Base-by-base conservation (phyloP, 306 rosid species). In the Trifolium dubium region DNA sequence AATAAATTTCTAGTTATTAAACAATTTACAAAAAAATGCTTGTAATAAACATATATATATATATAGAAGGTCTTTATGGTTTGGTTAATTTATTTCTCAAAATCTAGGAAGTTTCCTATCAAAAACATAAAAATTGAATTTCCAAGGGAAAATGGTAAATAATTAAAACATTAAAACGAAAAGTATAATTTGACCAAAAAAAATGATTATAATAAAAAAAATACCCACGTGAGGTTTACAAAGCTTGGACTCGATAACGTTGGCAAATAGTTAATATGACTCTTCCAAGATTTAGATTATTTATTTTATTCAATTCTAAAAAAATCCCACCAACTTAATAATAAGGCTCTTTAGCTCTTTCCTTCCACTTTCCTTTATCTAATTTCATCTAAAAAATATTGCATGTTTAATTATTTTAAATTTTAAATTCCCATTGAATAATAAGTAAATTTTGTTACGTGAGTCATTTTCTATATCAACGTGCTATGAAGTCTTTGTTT, bases 241-340 rank as follows among this genome's bases (percentile, higher is more conserved):
- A n/a, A n/a, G n/a, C n/a, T 85, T 77, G 67, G 84, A 79, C 83
- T 61, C 61, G 14, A 47, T 59, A 32, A 44, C 59, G 40, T 41
- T 62, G 54, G 54, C 41, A 0, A 50, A 41, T 34, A 34, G 43
- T 40, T 15, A 29, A 49, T 50, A 49, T 64, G 46, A 59, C 6
- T 18, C 78, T 44, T 58, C 17, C 23, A 4, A 58, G 31, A 29
- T 35, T 23, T 9, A 4, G 23, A 72, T 47, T 55, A 72, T 47
- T 55, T 55, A n/a, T n/a, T 4, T 23, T 0, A 28, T 60, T 68
- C 64, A 49, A 54, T 69, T 55, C 29, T 64, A 49, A 23, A 81
- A 37, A 64, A 37, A 64, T 54, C 71, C 8, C 70, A 64, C 51
- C 71, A 76, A 56, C 81, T 64, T n/a, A 29, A 0, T 19, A 30